Percentiles rank a stretch among this genome's conserved stretches.
Conservation (phyloP, 345 rosid species). For the Arabidopsis thaliana region TAIR10.1 NC_003071.7:14817001-14817500, state of each 20-base stretch:
- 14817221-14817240: conserved; percentile 96
- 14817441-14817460: conserved; percentile 89
- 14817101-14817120: conserved; percentile 14
- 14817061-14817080: neutral
- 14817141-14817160: conserved; percentile 26
- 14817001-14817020: conserved; percentile 3
- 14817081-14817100: neutral
- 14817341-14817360: conserved; percentile 91
- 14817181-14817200: conserved; percentile 12
- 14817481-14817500: conserved; percentile 92
- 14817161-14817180: conserved; percentile 19
- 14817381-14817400: conserved; percentile 91
- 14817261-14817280: conserved; percentile 99
- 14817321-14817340: conserved; percentile 62
- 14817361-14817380: conserved; percentile 95
- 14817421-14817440: conserved; percentile 95
- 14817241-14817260: conserved; percentile 67
- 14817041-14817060: neutral
- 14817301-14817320: conserved; percentile 87
- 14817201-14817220: conserved; percentile 8
- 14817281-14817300: conserved; percentile 69
- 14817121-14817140: conserved; percentile 17
- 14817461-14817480: conserved; percentile 96
- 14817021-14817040: conserved; percentile 22
- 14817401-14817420: conserved; percentile 86